Percentiles rank a stretch among this genome's conserved stretches.
Conservation (phyloP, 2,329 filamentous ascomycete genomes). For the Lachnellula subtilissima region DNA sequence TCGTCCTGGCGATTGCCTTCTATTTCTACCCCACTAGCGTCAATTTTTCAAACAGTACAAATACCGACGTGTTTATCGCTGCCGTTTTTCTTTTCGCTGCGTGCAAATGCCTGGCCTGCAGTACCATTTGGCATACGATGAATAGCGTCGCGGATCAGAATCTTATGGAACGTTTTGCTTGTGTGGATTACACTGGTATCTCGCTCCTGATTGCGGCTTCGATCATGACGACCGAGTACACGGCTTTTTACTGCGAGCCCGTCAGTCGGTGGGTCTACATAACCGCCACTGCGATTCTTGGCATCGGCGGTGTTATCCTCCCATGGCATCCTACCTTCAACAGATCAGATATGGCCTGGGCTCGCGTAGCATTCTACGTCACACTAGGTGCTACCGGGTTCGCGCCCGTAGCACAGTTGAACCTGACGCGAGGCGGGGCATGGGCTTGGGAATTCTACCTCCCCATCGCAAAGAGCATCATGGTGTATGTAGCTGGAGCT, state of each 20-base stretch:
- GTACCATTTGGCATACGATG: conserved; percentile 98
- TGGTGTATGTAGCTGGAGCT: conserved; percentile 82
- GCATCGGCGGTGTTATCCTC: conserved; percentile 80
- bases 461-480: conserved; percentile 75
- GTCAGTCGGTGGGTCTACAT: conserved; percentile 84
- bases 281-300: conserved; percentile 71
- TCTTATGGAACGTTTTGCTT: conserved; percentile 90
- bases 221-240: conserved; percentile 98
- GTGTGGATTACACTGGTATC: conserved; percentile 97
- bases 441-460: conserved; percentile 90
- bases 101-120: conserved; percentile 91
- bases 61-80: conserved; percentile 83
- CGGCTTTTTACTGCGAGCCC: conserved; percentile 97
- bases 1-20: conserved; percentile 84
- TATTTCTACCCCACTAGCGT: conserved; percentile 89
- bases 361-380: conserved; percentile 86
- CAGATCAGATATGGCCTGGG: conserved; percentile 85
- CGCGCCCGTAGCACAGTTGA: conserved; percentile 80
- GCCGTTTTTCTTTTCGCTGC: conserved; percentile 95
- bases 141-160: conserved; percentile 88
- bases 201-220: conserved; percentile 90
- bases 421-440: conserved; percentile 66
- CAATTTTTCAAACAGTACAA: conserved; percentile 83
- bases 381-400: conserved; percentile 84
- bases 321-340: conserved; percentile 98